Conservation (phyloP, 106 monocot species). For the Xerophyta viscosa region DNA sequence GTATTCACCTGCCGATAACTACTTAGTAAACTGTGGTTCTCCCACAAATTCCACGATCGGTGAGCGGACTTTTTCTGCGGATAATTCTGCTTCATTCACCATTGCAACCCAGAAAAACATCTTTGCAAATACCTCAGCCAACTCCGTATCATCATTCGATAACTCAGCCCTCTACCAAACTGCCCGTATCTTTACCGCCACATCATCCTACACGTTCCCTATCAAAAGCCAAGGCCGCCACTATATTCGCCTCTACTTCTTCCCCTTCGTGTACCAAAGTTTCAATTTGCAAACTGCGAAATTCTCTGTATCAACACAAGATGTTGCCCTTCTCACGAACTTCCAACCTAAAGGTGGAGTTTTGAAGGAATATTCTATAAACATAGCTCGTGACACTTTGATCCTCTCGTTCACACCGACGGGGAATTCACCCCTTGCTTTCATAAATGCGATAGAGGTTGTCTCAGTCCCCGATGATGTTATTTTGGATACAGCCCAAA, state of each 20-base stretch:
- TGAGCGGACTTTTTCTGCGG: neutral
- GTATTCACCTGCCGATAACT: slow-evolving; percentile 8
- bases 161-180: slow-evolving; percentile 36
- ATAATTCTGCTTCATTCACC: neutral
- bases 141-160: slow-evolving; percentile 23
- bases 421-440: slow-evolving; percentile 28
- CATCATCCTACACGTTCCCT: slow-evolving; percentile 44
- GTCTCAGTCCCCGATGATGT: slow-evolving; percentile 63
- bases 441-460: slow-evolving; percentile 69
- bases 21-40: slow-evolving; percentile 14
- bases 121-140: slow-evolving; percentile 11
- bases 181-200: slow-evolving; percentile 46
- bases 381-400: slow-evolving; percentile 20
- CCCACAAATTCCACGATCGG: neutral
- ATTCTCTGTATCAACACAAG: slow-evolving; percentile 44
- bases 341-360: slow-evolving; percentile 23
- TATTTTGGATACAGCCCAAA: slow-evolving; percentile 26
- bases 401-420: slow-evolving; percentile 38
- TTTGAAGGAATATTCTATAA: slow-evolving; percentile 43
- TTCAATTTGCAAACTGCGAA: slow-evolving; percentile 38
- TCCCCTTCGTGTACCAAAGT: slow-evolving; percentile 40
- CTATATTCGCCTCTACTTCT: slow-evolving; percentile 73
- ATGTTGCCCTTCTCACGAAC: slow-evolving; percentile 22
- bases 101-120: neutral
- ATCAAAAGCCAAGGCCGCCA: slow-evolving; percentile 42